phyloP scores from a whole-genome alignment of 2,329 filamentous ascomycete genomes.

The Plenodomus lindquistii region DNA sequence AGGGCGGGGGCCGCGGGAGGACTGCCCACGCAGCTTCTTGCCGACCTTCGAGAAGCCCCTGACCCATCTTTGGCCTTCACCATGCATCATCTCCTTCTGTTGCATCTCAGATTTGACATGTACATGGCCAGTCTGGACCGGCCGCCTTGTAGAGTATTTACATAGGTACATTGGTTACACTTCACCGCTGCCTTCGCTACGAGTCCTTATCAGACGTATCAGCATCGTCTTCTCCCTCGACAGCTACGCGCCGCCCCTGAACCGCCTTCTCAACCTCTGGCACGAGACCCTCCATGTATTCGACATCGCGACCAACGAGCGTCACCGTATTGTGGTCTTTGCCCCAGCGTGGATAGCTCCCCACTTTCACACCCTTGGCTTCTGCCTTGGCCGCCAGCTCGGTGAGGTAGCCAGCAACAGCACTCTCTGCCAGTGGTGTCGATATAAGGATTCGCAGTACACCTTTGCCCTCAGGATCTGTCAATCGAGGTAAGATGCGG shows the following conservation, averaged over 20 bases:
- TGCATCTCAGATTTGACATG: background rate
- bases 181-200: constrained; percentile 22
- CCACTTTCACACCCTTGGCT: constrained; percentile 82
- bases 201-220: constrained; percentile 45
- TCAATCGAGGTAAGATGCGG: constrained; percentile 68
- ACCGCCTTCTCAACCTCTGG: constrained; percentile 77
- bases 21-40: constrained; percentile 29
- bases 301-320: constrained; percentile 75
- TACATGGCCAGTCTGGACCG: no score
- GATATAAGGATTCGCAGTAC: constrained; percentile 79
- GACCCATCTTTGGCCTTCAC: no score
- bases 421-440: constrained; percentile 85
- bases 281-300: constrained; percentile 77
- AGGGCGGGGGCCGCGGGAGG: background rate
- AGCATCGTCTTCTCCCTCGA: constrained; percentile 65
- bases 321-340: constrained; percentile 89
- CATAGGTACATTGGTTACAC: no score
- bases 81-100: constrained; percentile 16
- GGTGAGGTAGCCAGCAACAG: constrained; percentile 80
- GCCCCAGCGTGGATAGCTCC: constrained; percentile 92
- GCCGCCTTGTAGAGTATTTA: no score
- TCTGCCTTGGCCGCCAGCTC: constrained; percentile 75
- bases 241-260: constrained; percentile 68
- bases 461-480: constrained; percentile 80
- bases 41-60: constrained; percentile 34